Evolutionary conservation across 2,329 filamentous ascomycete genomes (phyloP), one percentile per base, ranked within the genome.

Genomic region (Colletotrichum lini): DNA sequence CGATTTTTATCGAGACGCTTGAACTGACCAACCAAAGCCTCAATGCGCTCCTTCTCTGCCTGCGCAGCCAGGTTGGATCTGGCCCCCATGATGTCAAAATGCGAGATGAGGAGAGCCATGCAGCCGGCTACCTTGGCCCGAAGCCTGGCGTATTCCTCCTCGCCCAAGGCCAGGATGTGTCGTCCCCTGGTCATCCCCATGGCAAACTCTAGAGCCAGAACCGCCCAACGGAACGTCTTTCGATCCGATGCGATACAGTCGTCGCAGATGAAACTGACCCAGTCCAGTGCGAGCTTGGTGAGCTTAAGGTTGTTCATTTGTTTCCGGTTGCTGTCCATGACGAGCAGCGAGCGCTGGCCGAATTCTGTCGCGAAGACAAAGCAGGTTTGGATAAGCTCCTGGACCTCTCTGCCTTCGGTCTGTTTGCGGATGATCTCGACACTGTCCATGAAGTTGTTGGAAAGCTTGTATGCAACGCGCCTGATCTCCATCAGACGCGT

Each of bases 311-410:
- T 98, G 83, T 98, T 98, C 94, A 98, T 97, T 75, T 97, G 94
- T 60, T 96, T 92, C 66, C 96, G 88, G 79, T 98, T 98, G 80
- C 94, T 93, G 82, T 99, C 96, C 91, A 99, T 96, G 84, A 97
- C 97, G 23, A 96, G 90, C 60, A 98, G 89, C 2, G 96, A 98
- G 74, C 96, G 92, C 80, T 98, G 96, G 54, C 96, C 96, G 75
- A 99, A 99, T 80, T 99, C 96, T 0, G 96, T 98, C n/a, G 96
- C 96, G 78, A 98, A 99, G 50, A 97, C 93, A 80, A 98, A 99
- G 82, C 96, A 99, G 6, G 95, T 97, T 81, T 99, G 96, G 74
- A 99, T 96, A 40, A 99, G 89, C 78, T 99, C 96, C 77, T 98
- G 95, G 79, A 96, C 98, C 74, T 96, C 93, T 74, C 96, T 89